A percentile compares a stretch with the other conserved stretches of the same genome.
phyloP scores from a whole-genome alignment of 148 eudicot species.

The Amaranthus palmeri region DNA sequence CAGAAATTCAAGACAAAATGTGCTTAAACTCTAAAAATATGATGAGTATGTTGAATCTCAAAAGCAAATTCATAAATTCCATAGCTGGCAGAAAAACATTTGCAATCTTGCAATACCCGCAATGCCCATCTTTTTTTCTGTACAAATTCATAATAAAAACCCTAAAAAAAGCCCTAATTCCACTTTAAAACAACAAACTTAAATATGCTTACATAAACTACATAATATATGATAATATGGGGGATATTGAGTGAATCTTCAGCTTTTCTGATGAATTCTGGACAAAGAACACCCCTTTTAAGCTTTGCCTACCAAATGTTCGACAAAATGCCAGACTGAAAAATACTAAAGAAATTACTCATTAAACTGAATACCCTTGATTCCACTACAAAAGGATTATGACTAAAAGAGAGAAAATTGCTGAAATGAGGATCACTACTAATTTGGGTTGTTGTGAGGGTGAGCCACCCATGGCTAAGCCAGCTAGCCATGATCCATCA shows the following conservation, averaged over 20 bases:
- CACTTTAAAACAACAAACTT: not conserved
- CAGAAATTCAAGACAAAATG: constrained; percentile 5
- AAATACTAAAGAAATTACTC: constrained; percentile 3
- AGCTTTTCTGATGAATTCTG: constrained; percentile 5
- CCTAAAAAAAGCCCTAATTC: constrained; percentile 9
- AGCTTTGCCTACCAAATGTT: constrained; percentile 11
- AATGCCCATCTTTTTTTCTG: constrained; percentile 1
- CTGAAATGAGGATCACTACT: not conserved
- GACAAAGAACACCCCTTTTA: constrained; percentile 9
- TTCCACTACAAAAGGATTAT: constrained; percentile 23
- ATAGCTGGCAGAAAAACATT: not conserved
- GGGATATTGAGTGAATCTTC: constrained; percentile 12
- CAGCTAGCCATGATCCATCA: constrained; percentile 85
- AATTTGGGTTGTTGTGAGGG: constrained; percentile 24
- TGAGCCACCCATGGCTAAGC: constrained; percentile 82
- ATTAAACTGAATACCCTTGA: not conserved
- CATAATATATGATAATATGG: not conserved
- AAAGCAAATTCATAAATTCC: not conserved
- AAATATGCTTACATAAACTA: not conserved
- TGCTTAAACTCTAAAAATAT: not conserved
- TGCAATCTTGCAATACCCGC: constrained; percentile 15
- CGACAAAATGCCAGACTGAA: constrained; percentile 15
- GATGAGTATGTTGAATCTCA: constrained; percentile 5
- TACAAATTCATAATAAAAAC: constrained; percentile 24
- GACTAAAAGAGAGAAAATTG: constrained; percentile 18